Evolutionary conservation across 495 filamentous ascomycete species (phyloP).

Genomic region (Aspergillus ellipticus): DNA sequence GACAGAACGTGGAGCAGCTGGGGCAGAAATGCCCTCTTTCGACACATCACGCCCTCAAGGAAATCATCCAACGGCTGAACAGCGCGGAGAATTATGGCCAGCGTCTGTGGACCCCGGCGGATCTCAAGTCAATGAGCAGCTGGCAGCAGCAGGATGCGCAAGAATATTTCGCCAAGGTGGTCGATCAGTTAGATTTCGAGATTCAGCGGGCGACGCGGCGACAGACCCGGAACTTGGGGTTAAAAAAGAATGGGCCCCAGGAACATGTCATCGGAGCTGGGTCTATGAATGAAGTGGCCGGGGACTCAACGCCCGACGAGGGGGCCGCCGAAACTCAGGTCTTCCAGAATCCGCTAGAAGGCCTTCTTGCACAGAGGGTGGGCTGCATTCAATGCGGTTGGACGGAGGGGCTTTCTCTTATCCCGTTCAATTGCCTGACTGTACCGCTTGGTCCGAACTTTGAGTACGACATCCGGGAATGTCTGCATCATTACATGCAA

Average conservation of each 20-base stretch:
- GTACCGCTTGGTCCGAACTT: constrained; percentile 61
- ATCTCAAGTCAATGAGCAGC: constrained; percentile 81
- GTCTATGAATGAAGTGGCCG: background rate
- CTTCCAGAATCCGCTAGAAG: constrained; percentile 72
- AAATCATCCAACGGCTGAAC: constrained; percentile 65
- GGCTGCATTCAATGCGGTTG: constrained; percentile 83
- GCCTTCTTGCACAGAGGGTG: constrained; percentile 82
- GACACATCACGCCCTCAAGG: constrained; percentile 55
- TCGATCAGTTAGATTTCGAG: constrained; percentile 84
- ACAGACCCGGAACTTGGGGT: constrained; percentile 37
- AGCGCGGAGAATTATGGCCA: constrained; percentile 61
- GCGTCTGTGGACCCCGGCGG: constrained; percentile 71
- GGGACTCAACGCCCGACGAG: constrained; percentile 2
- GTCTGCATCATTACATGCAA: constrained; percentile 78
- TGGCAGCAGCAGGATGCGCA: constrained; percentile 98
- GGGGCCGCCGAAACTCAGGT: constrained; percentile 12
- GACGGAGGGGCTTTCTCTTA: constrained; percentile 80
- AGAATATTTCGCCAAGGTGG: constrained; percentile 89
- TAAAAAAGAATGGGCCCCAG: constrained; percentile 38
- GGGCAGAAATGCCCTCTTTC: constrained; percentile 34
- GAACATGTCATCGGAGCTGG: constrained; percentile 37
- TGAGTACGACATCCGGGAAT: constrained; percentile 65
- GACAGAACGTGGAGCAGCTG: constrained; percentile 40
- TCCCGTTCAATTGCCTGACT: constrained; percentile 92
- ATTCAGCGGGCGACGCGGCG: constrained; percentile 48